Evolutionary conservation across 1,139 yeast genomes (phyloP).

Genomic region (Suhomyces wounanorum): DNA sequence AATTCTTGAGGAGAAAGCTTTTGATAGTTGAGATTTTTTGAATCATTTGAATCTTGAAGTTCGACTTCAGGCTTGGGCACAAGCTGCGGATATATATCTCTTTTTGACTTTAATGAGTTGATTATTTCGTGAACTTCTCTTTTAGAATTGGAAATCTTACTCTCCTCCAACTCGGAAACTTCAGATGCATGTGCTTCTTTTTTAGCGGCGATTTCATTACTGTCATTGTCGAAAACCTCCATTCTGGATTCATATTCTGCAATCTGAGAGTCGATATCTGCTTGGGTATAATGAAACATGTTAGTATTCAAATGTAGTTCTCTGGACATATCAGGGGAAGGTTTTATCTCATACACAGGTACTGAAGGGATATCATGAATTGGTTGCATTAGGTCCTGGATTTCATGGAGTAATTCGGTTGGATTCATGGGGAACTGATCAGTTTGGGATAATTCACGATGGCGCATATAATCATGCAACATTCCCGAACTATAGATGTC

Average conservation of each 20-base stretch:
- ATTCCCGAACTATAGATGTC: conserved; percentile 30
- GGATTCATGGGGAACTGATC: conserved; percentile 8
- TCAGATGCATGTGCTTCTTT: neutral
- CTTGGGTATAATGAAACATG: conserved; percentile 27
- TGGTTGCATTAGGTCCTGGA: conserved; percentile 7
- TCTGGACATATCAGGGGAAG: conserved; percentile 15
- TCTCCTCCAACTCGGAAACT: neutral
- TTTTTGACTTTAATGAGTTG: neutral
- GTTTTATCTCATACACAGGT: neutral
- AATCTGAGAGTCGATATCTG: conserved; percentile 21
- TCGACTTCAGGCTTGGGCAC: neutral
- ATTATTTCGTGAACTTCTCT: conserved; percentile 1
- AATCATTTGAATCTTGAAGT: neutral
- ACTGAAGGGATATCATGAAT: conserved; percentile 1
- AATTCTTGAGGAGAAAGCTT: conserved; percentile 22
- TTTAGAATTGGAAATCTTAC: neutral
- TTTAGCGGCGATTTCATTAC: neutral
- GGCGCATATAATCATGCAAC: conserved; percentile 26
- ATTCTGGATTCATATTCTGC: conserved; percentile 22
- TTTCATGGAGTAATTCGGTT: conserved; percentile 3
- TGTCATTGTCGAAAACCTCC: neutral
- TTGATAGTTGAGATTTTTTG: neutral
- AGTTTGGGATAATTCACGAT: neutral
- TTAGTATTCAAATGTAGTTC: conserved; percentile 23
- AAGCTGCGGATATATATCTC: conserved; percentile 1